Base-by-base conservation (phyloP, 352 stramenopile genomes). In the Phytophthora pinifolia region DNA sequence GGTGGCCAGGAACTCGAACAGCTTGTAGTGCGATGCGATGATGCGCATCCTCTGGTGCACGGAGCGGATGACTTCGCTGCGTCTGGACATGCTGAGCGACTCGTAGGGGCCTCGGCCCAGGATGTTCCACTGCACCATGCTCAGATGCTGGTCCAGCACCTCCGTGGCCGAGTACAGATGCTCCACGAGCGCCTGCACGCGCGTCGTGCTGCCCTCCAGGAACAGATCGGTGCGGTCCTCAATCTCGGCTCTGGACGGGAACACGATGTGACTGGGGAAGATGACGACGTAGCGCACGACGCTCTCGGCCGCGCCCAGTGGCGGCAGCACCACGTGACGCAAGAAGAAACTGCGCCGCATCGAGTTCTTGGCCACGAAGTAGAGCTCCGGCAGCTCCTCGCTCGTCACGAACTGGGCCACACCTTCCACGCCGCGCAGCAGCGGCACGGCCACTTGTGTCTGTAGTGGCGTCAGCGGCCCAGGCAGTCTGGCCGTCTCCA, bases 101-200 rank as follows among this genome's bases (percentile, higher is more conserved):
- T 88, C 81, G 62, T 93, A 93, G 6, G 81, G 81, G 3, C 83
- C 83, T 43, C 83, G 62, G 3, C 83, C 83, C 2, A 93, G 50
- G 43, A 93, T 92, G 34, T 93, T 93, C 83, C 83, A 93, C 65
- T 93, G 83, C 14, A 92, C 81, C 81, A 92, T 93, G 33, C 79
- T 89, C 69, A 83, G 80, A 42, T 91, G 81, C 60, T 92, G 79
- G 55, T 93, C 83, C 47, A 93, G 54, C 27, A 90, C 79, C 41
- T 91, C 81, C 2, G 81, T 93, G 14, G 83, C 83, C 33, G 83
- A 93, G 63, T 93, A 93, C 36, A 93, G 72, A 38, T 89, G 76
- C 61, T 93, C 83, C 56, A 93, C 81, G 10, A 92, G 42, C 12
- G 72, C 66, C 64, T 92, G 79, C 8, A 90, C 70, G 14, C 80